Percentiles rank a stretch among this genome's conserved stretches.
phyloP scores from a whole-genome alignment of 805 yeast species.

The Candida lessepsii region DNA sequence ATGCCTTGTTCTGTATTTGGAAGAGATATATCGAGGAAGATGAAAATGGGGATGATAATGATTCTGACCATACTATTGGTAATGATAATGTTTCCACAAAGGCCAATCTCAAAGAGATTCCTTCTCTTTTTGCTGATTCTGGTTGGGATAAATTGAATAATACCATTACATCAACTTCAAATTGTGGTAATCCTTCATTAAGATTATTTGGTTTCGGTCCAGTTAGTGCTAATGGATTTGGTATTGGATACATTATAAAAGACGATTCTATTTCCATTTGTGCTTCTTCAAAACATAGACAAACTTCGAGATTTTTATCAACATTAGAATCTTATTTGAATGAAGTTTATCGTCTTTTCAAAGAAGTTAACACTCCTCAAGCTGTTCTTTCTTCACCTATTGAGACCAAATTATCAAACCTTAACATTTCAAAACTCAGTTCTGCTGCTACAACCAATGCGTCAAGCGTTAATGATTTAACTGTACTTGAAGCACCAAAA shows the following conservation, averaged over 20 bases:
- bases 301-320: conserved; percentile 53
- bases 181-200: conserved; percentile 61
- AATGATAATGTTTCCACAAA: conserved; percentile 31
- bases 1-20: conserved; percentile 87
- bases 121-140: conserved; percentile 74
- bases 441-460: conserved; percentile 1
- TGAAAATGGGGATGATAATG: conserved; percentile 21
- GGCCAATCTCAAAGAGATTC: conserved; percentile 41
- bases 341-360: conserved; percentile 40
- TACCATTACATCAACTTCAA: conserved; percentile 66
- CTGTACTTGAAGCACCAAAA: conserved; percentile 16
- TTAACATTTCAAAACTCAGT: neutral
- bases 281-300: conserved; percentile 60
- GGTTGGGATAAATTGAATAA: conserved; percentile 88
- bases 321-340: conserved; percentile 51
- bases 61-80: conserved; percentile 21
- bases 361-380: conserved; percentile 21
- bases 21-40: conserved; percentile 51
- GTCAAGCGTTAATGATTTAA: conserved; percentile 1
- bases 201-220: conserved; percentile 62
- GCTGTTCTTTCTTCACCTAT: conserved; percentile 22
- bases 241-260: conserved; percentile 54
- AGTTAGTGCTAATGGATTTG: conserved; percentile 56
- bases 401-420: conserved; percentile 30
- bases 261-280: conserved; percentile 53